phyloP scores from a whole-genome alignment of 164 flowering plant genomes.

The Santalum album region DNA sequence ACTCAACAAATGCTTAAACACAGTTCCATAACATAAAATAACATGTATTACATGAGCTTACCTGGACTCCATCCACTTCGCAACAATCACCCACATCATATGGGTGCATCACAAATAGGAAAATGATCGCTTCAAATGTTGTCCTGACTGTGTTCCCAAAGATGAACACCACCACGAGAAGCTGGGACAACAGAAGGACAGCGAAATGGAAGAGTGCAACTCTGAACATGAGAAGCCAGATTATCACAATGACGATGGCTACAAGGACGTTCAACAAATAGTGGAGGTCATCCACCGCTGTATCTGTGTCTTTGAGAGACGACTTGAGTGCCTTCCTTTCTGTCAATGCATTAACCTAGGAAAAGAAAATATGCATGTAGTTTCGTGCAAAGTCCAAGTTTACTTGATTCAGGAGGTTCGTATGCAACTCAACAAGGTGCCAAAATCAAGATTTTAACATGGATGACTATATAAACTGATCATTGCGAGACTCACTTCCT shows the following conservation, averaged over 20 bases:
- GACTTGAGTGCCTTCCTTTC: conserved; percentile 20
- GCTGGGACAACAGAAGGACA: conserved; percentile 16
- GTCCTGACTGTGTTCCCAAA: conserved; percentile 23
- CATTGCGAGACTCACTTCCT: too few relatives aligned
- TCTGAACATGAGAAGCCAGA: conserved; percentile 20
- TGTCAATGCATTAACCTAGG: conserved; percentile 22
- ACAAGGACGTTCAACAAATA: conserved; percentile 17
- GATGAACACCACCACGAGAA: conserved; percentile 16
- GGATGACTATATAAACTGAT: too few relatives aligned
- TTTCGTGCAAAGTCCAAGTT: too few relatives aligned
- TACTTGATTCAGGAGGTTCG: too few relatives aligned
- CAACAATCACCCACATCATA: conserved; percentile 17
- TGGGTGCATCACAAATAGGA: conserved; percentile 16
- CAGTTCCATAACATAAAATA: too few relatives aligned
- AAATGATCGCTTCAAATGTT: conserved; percentile 16
- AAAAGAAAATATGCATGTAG: neutral
- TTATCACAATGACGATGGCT: conserved; percentile 11
- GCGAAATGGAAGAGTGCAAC: conserved; percentile 14
- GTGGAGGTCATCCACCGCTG: conserved; percentile 48
- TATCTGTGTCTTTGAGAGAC: conserved; percentile 21
- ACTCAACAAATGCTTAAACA: neutral
- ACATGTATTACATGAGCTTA: neutral
- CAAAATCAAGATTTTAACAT: too few relatives aligned
- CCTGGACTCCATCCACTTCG: conserved; percentile 13
- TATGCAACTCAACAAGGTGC: too few relatives aligned